Conservation (phyloP, 2,329 filamentous ascomycete genomes). For the Laburnicola sp. region DNA sequence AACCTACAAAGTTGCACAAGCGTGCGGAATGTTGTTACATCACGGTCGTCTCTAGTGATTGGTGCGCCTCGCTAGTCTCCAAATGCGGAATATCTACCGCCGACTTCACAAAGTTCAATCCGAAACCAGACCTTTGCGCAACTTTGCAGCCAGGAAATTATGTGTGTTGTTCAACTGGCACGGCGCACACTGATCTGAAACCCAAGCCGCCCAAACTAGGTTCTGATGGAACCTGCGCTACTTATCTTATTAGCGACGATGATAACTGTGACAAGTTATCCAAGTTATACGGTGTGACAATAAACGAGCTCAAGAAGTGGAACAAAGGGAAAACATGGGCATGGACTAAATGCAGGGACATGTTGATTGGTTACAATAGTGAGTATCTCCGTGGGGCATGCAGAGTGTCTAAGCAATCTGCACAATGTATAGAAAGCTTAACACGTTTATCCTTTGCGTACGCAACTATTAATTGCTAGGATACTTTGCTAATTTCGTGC, state of each 20-base stretch:
- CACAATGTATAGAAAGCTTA: too few relatives aligned
- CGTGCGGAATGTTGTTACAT: neutral
- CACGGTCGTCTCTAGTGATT: neutral
- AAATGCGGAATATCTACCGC: conserved; percentile 1
- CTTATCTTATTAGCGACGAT: conserved; percentile 35
- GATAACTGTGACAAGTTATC: conserved; percentile 47
- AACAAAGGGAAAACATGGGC: conserved; percentile 49
- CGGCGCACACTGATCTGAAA: neutral
- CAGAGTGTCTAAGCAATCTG: too few relatives aligned
- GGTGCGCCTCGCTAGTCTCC: neutral
- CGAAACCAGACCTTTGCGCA: neutral
- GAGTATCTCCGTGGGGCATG: too few relatives aligned
- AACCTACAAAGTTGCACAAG: too few relatives aligned
- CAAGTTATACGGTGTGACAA: conserved; percentile 38
- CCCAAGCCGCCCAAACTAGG: conserved; percentile 34
- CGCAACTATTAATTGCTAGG: too few relatives aligned
- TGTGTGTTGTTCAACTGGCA: conserved; percentile 3
- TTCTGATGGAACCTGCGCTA: conserved; percentile 43
- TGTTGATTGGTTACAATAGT: conserved; percentile 32
- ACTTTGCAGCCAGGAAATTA: neutral
- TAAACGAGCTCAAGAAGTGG: conserved; percentile 43
- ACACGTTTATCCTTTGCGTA: too few relatives aligned
- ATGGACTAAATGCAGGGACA: conserved; percentile 44
- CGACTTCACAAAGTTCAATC: conserved; percentile 6
- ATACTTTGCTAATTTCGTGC: too few relatives aligned